Evolutionary conservation across 805 yeast species (phyloP).

Genomic region (Debaryomyces hansenii): DNA sequence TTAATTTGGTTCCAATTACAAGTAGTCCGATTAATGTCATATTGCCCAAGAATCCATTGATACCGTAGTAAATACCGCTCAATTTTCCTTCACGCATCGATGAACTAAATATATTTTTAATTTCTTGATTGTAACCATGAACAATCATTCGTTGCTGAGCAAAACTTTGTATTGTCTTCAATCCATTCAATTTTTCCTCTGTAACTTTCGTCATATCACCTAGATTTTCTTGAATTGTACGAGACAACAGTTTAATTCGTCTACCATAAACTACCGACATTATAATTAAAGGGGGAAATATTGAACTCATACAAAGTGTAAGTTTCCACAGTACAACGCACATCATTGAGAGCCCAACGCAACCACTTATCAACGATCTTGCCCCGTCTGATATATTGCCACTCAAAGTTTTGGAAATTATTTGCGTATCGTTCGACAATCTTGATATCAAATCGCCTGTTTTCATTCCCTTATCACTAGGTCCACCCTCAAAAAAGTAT

Average conservation of each 20-base stretch:
- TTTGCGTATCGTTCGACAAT: slow-evolving; percentile 82
- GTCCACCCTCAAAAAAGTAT: slow-evolving; percentile 82
- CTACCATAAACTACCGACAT: slow-evolving; percentile 84
- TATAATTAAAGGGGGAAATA: slow-evolving; percentile 80
- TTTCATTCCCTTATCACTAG: slow-evolving; percentile 47
- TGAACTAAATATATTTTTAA: slow-evolving; percentile 60
- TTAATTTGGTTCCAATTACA: slow-evolving; percentile 80
- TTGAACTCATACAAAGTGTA: slow-evolving; percentile 74
- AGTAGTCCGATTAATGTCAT: slow-evolving; percentile 73
- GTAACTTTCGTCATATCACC: slow-evolving; percentile 87
- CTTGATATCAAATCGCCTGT: slow-evolving; percentile 92
- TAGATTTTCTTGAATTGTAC: slow-evolving; percentile 76
- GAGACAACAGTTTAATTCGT: slow-evolving; percentile 69
- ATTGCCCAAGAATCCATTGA: slow-evolving; percentile 85
- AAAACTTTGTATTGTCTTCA: slow-evolving; percentile 86
- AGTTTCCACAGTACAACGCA: slow-evolving; percentile 78
- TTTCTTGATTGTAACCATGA: slow-evolving; percentile 68
- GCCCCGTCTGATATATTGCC: slow-evolving; percentile 92
- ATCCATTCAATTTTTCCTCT: slow-evolving; percentile 85
- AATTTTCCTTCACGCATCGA: slow-evolving; percentile 80
- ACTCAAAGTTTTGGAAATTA: slow-evolving; percentile 82
- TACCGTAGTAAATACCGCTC: slow-evolving; percentile 73
- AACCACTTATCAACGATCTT: slow-evolving; percentile 76
- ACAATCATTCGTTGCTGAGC: slow-evolving; percentile 83
- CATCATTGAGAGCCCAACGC: slow-evolving; percentile 92